phyloP scores from a whole-genome alignment of 2,329 filamentous ascomycete species.

The Paradendryphiella salina region DNA sequence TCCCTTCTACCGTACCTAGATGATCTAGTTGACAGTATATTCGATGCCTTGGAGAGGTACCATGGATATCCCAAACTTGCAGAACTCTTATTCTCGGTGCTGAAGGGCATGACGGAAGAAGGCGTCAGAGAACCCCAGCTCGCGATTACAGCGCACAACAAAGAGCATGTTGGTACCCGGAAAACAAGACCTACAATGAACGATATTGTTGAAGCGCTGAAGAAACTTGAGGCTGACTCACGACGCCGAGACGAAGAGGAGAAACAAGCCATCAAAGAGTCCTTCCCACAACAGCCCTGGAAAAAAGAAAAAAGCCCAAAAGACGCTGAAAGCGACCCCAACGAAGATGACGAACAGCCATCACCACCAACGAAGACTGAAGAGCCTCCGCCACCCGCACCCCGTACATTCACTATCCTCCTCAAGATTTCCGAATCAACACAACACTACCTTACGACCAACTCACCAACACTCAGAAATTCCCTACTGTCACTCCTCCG shows the following conservation, averaged over 20 bases:
- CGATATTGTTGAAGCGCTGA: conserved; percentile 37
- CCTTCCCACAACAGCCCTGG: conserved; percentile 43
- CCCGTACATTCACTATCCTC: conserved; percentile 79
- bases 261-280: conserved; percentile 14
- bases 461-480: conserved; percentile 75
- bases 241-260: conserved; percentile 31
- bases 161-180: background rate
- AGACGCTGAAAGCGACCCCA: conserved; percentile 41
- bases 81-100: conserved; percentile 78
- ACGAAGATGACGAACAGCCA: conserved; percentile 37
- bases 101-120: conserved; percentile 82
- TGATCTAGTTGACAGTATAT: conserved; percentile 87
- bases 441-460: conserved; percentile 87
- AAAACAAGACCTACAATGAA: conserved; percentile 18
- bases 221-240: conserved; percentile 41
- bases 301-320: conserved; percentile 35
- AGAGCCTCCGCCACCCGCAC: conserved; percentile 65
- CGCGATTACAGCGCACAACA: conserved; percentile 36
- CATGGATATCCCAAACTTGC: conserved; percentile 89
- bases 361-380: conserved; percentile 26
- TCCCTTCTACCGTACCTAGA: conserved; percentile 84
- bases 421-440: conserved; percentile 80
- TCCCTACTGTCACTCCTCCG: conserved; percentile 77
- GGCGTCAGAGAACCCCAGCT: conserved; percentile 64
- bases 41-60: conserved; percentile 89